Evolutionary conservation across 441 rosid species (phyloP).

Genomic region (Adansonia gregorii): DNA sequence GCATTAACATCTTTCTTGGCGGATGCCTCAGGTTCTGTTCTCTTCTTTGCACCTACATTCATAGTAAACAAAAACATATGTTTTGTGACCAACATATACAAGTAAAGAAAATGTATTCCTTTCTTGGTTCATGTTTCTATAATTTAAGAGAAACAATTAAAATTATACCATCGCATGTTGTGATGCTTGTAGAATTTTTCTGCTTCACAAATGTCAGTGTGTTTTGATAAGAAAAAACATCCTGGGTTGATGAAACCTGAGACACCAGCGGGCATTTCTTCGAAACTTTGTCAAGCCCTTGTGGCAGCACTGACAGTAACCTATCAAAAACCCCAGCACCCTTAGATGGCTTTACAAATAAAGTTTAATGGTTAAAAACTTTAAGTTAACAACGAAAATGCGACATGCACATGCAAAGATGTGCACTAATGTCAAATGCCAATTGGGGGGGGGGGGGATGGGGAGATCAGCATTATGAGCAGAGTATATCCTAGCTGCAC

Average conservation of each 20-base stretch:
- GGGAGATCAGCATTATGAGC: not conserved
- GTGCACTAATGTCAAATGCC: not conserved
- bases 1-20: conserved; percentile 43
- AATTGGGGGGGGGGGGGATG: not conserved
- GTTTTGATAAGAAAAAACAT: conserved; percentile 32
- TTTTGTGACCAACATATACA: not conserved
- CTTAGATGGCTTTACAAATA: not conserved
- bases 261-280: conserved; percentile 38
- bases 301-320: conserved; percentile 28
- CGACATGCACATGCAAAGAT: not conserved
- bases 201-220: conserved; percentile 31
- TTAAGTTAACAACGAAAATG: not conserved
- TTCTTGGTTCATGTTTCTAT: not conserved
- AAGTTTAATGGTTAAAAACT: not conserved
- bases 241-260: conserved; percentile 41
- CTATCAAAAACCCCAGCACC: conserved; percentile 20
- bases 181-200: conserved; percentile 30
- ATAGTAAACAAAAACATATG: not conserved
- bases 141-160: not conserved
- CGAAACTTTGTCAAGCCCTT: conserved; percentile 38
- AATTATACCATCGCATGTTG: conserved; percentile 38
- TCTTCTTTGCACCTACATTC: conserved; percentile 24
- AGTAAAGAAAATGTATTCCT: not conserved
- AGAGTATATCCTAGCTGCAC: not conserved
- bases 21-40: conserved; percentile 25